A percentile compares a stretch with the other conserved stretches of the same genome.
Conservation (phyloP, 2,329 filamentous ascomycete genomes). For the Fusarium scirpi region DNA sequence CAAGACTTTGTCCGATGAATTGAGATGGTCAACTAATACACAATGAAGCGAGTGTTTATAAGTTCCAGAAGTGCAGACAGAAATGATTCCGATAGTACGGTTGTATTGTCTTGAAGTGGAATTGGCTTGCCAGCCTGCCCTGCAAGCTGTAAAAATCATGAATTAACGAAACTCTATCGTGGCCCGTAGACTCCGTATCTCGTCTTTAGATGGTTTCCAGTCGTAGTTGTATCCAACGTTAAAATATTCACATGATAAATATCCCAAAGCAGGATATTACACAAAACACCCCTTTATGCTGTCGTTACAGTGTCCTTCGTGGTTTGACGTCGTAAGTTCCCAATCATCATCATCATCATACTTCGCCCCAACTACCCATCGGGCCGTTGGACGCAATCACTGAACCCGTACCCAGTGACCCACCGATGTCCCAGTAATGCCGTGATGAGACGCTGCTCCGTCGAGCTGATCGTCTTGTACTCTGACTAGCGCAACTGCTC, state of each 20-base stretch:
- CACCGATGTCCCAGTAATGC: conserved; percentile 94
- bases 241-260: conserved; percentile 23
- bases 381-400: conserved; percentile 74
- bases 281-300: conserved; percentile 28
- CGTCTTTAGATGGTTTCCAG: conserved; percentile 32
- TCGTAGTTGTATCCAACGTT: conserved; percentile 35
- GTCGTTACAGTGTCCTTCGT: conserved; percentile 21
- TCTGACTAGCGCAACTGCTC: conserved; percentile 88
- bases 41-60: not conserved
- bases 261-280: conserved; percentile 7
- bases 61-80: too few species aligned
- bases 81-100: not conserved
- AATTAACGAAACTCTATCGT: conserved; percentile 31
- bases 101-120: conserved; percentile 3
- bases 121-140: conserved; percentile 15
- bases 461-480: conserved; percentile 78
- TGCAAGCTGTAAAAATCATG: conserved; percentile 9
- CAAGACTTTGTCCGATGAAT: not conserved
- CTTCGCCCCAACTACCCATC: conserved; percentile 84
- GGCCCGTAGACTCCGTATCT: conserved; percentile 24
- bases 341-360: conserved; percentile 55
- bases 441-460: conserved; percentile 78
- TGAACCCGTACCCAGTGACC: conserved; percentile 80
- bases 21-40: not conserved
- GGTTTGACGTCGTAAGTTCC: conserved; percentile 10